Evolutionary conservation across 257 asterid species (phyloP).

Genomic region (Cruciata laevipes): DNA sequence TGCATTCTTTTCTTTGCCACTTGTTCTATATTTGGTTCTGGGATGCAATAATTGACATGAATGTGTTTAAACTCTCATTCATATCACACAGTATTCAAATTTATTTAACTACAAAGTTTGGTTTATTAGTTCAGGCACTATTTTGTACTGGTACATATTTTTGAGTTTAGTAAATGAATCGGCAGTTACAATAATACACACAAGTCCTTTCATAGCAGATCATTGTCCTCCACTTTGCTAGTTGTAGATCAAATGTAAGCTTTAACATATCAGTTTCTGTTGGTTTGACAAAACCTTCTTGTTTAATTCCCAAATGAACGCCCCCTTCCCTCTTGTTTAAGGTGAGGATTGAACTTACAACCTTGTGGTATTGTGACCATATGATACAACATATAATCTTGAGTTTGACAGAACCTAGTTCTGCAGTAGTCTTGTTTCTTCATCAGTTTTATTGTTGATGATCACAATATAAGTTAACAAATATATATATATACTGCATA

Average conservation of each 20-base stretch:
- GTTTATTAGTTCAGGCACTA: background rate
- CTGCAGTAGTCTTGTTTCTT: background rate
- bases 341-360: too few species aligned
- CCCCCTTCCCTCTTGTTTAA: too few species aligned
- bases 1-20: background rate
- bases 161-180: background rate
- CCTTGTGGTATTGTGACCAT: too few species aligned
- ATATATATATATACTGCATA: background rate
- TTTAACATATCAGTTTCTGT: background rate
- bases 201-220: background rate
- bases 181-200: background rate
- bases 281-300: background rate
- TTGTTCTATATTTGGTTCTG: background rate
- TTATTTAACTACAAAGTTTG: too few species aligned
- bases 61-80: background rate
- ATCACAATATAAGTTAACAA: background rate
- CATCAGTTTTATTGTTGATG: background rate
- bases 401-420: background rate
- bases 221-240: background rate
- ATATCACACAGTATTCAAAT: background rate
- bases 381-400: too few species aligned
- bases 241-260: background rate
- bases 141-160: too few species aligned
- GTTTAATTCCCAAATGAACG: too few species aligned
- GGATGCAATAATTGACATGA: background rate